Base-by-base conservation (phyloP, 2,329 filamentous ascomycete genomes). In the Phialocephala subalpina region DNA sequence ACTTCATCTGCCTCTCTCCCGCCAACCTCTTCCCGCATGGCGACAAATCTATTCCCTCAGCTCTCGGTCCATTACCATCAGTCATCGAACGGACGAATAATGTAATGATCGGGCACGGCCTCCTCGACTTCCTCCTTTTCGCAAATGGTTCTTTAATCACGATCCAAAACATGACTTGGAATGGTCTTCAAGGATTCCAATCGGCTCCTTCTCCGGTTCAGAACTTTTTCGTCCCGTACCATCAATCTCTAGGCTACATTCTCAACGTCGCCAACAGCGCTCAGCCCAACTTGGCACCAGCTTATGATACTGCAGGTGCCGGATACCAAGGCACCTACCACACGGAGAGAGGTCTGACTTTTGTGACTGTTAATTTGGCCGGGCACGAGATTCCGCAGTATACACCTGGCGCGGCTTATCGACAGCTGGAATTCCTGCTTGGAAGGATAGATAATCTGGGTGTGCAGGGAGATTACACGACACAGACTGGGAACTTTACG, bases 151-250 rank as follows among this genome's bases (percentile, higher is more conserved):
- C 87, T 0, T 80, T 91, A 2, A 77, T 90, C 53, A 84, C 84
- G 1, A 87, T 92, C 61, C 89, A 92, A 74, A 92, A 92, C 76
- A 90, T 92, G 87, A 92, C 89, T 0, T 92, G 87, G 86, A 84
- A 85, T 61, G 90, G 89, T 2, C 74, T 78, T 0, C 88, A 90
- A 70, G 90, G 90, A 0, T 92, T 92, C 79, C 83, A 85, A 59
- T 74, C 67, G 11, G 40, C 67, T 25, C 74, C 71, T 0, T 67
- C 68, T 2, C 7, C 49, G 2, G 49, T 59, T 3, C 52, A 68
- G 18, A 75, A 76, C 52, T 69, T 76, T 58, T 74, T 60, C 49
- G 68, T 75, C 2, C 74, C 74, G 9, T 73, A 74, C 40, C 73
- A 89, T 72, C 84, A 88, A 67, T 73, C 71, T 1, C 81, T 86